Evolutionary conservation across 441 rosid species (phyloP), one percentile per base, ranked within the genome.

Genomic region (Gossypium lobatum): DNA sequence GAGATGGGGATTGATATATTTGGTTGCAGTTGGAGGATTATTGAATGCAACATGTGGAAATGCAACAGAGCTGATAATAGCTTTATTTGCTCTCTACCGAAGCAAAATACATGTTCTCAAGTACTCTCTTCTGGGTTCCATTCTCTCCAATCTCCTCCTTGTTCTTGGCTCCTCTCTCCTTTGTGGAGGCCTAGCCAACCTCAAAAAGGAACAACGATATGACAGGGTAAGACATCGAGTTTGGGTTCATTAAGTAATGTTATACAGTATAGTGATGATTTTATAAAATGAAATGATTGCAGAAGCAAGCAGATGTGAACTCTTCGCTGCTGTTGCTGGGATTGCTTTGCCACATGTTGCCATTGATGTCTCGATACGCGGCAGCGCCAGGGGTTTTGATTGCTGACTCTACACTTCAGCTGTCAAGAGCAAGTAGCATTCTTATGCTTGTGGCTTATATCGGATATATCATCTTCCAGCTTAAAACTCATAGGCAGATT

Each of bases 31-130:
- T 69, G 93, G 93, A 26, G 93, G 91, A 23, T 80, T 88, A 53
- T 73, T 88, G 26, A 88, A 88, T 73, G 93, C 93, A 31, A 88
- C 91, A 20, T 88, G 93, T 71, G 93, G 93, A 3, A 88, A 88
- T 79, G 91, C 89, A 4, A 88, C 88, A 3, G 93, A 88, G 80
- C 79, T 88, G 62, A 88, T 88, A 76, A 88, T 88, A 48, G 89
- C 92, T 45, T 31, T 88, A 37, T 69, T 88, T 57, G 92, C 90
- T 21, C 88, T 88, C 7, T 76, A 73, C 70, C 76, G 73, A 63
- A 76, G 74, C 76, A 88, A 88, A 76, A 85, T 87, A 21, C 76
- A 77, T 20, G 89, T 87, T 45, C 80, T 88, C 34, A 88, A 85
- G 72, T 83, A 86, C 62, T 87, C 89, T 4, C 84, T 89, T 0